Conservation (phyloP, 1,284 basidiomycete species). For the Naganishia sp. region DNA sequence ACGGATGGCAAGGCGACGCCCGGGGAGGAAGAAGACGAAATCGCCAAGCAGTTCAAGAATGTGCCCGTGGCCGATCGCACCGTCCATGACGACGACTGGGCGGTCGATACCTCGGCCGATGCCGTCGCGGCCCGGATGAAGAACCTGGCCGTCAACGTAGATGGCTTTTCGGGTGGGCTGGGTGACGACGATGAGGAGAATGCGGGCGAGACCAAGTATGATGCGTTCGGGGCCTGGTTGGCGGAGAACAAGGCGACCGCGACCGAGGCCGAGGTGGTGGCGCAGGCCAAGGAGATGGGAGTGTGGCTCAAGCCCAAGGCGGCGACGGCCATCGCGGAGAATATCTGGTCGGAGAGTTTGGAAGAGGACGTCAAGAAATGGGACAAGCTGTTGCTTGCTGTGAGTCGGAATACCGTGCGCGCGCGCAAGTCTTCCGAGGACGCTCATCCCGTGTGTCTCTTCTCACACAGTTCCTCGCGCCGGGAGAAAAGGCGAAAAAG, state of each 20-base stretch:
- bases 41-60: slow-evolving; percentile 35
- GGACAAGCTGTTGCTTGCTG: slow-evolving; percentile 76
- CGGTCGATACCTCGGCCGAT: slow-evolving; percentile 85
- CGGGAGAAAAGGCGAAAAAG: slow-evolving; percentile 90
- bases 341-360: slow-evolving; percentile 75
- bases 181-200: slow-evolving; percentile 90
- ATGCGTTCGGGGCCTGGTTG: slow-evolving; percentile 81
- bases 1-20: slow-evolving; percentile 24
- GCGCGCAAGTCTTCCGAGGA: too few species aligned
- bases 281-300: slow-evolving; percentile 87
- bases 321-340: slow-evolving; percentile 78
- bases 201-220: slow-evolving; percentile 75
- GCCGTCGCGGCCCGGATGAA: slow-evolving; percentile 85
- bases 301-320: slow-evolving; percentile 96
- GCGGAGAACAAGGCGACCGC: slow-evolving; percentile 65
- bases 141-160: slow-evolving; percentile 68
- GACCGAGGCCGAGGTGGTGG: slow-evolving; percentile 64
- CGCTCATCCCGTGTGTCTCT: too few species aligned
- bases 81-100: slow-evolving; percentile 69
- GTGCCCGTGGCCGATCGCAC: slow-evolving; percentile 13
- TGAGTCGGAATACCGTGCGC: slow-evolving; percentile 44
- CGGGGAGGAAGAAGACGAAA: slow-evolving; percentile 38
- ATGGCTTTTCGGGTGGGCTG: slow-evolving; percentile 55
- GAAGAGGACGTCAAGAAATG: slow-evolving; percentile 73
- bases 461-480: neutral